These are phyloP conservation scores for Tuber brumale DNA, from an alignment of 495 filamentous ascomycete genomes.

Conservation along the genomic window DNA sequence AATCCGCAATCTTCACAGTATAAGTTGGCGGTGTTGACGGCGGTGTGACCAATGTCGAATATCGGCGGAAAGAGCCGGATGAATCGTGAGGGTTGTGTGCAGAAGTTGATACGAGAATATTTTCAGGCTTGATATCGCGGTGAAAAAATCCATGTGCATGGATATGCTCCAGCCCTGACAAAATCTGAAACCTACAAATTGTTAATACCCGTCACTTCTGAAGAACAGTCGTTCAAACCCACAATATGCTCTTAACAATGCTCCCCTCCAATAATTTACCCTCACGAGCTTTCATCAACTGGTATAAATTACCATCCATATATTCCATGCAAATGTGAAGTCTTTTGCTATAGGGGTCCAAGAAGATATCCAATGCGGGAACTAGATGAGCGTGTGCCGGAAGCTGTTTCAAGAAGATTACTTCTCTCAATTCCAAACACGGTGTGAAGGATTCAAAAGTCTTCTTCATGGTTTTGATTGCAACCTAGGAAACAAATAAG, in stretches of 20 bases:
- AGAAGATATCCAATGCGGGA: slow-evolving; percentile 95
- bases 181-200: slow-evolving; percentile 65
- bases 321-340: slow-evolving; percentile 99
- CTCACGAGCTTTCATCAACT: slow-evolving; percentile 96
- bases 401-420: slow-evolving; percentile 87
- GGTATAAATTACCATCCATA: slow-evolving; percentile 99
- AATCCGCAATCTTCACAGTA: slow-evolving; percentile 98
- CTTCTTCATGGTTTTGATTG: slow-evolving; percentile 99
- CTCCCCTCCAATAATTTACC: slow-evolving; percentile 83
- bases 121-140: slow-evolving; percentile 98
- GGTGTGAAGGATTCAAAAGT: slow-evolving; percentile 85
- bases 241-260: slow-evolving; percentile 92
- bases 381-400: slow-evolving; percentile 87
- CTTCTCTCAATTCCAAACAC: slow-evolving; percentile 88
- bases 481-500: slow-evolving; percentile 59
- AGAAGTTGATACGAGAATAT: slow-evolving; percentile 94
- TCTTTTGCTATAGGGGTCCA: slow-evolving; percentile 90
- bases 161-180: slow-evolving; percentile 92
- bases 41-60: slow-evolving; percentile 87
- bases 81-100: slow-evolving; percentile 65
- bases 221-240: slow-evolving; percentile 13
- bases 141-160: slow-evolving; percentile 98
- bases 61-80: slow-evolving; percentile 71
- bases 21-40: slow-evolving; percentile 89
- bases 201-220: slow-evolving; percentile 15